phyloP scores from a whole-genome alignment of 805 yeast species.

The Isabelozyma gotoi region DNA sequence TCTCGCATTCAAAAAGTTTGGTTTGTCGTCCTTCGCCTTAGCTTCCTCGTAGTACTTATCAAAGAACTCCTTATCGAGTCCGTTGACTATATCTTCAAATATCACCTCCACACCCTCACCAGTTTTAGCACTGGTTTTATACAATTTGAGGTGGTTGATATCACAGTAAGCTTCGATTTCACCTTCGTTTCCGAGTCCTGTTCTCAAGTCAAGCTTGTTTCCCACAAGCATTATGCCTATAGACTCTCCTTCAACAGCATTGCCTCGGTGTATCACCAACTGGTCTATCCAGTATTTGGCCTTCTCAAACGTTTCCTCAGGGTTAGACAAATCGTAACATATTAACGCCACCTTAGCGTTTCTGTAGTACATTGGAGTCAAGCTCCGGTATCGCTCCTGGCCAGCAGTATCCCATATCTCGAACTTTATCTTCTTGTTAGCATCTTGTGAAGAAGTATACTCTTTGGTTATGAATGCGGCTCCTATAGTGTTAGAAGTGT shows the following conservation, averaged over 20 bases:
- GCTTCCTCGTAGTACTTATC: slow-evolving; percentile 10
- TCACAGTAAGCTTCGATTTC: slow-evolving; percentile 15
- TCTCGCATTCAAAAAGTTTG: not conserved
- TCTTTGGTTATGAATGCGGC: slow-evolving; percentile 93
- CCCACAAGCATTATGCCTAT: slow-evolving; percentile 63
- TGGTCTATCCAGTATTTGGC: slow-evolving; percentile 93
- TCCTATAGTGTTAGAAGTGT: slow-evolving; percentile 93
- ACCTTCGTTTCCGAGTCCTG: slow-evolving; percentile 14
- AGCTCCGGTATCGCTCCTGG: slow-evolving; percentile 50
- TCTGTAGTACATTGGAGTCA: slow-evolving; percentile 47
- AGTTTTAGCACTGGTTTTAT: slow-evolving; percentile 66
- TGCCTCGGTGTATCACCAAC: slow-evolving; percentile 34
- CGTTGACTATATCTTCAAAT: slow-evolving; percentile 30
- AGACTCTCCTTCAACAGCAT: slow-evolving; percentile 15
- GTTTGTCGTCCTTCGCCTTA: not conserved
- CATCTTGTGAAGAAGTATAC: slow-evolving; percentile 22
- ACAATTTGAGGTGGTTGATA: slow-evolving; percentile 17
- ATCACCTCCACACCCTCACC: slow-evolving; percentile 56
- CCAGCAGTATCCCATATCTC: slow-evolving; percentile 98
- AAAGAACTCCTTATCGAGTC: slow-evolving; percentile 30
- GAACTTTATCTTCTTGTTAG: slow-evolving; percentile 52
- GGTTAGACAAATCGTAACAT: slow-evolving; percentile 75
- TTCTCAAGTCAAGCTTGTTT: slow-evolving; percentile 71
- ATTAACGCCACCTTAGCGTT: slow-evolving; percentile 72
- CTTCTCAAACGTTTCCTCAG: slow-evolving; percentile 49